These are phyloP conservation scores for Shiraia sp. DNA, from an alignment of 2,329 filamentous ascomycete genomes.

Conservation along the genomic window DNA sequence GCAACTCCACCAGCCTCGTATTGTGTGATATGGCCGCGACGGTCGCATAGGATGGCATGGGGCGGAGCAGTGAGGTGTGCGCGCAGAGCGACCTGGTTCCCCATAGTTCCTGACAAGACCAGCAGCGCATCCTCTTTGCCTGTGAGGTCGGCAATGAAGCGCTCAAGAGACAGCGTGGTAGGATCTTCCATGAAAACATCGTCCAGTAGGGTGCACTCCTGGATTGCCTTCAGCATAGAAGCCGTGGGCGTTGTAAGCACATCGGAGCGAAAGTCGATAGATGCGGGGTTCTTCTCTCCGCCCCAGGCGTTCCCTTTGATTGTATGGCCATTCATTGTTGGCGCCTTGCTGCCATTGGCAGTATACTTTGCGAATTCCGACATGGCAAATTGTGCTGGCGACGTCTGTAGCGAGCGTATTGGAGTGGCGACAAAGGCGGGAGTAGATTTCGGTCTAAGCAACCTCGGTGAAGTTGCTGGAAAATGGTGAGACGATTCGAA, in stretches of 20 bases:
- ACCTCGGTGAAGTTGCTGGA: slow-evolving; percentile 18
- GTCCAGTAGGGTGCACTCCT: slow-evolving; percentile 74
- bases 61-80: slow-evolving; percentile 79
- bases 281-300: slow-evolving; percentile 54
- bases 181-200: slow-evolving; percentile 83
- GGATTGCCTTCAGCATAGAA: slow-evolving; percentile 81
- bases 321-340: slow-evolving; percentile 13
- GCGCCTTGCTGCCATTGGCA: slow-evolving; percentile 30
- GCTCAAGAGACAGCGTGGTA: slow-evolving; percentile 76
- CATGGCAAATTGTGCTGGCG: slow-evolving; percentile 26
- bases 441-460: slow-evolving; percentile 8
- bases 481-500: slow-evolving; percentile 32
- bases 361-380: slow-evolving; percentile 36
- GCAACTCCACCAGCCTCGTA: slow-evolving; percentile 73
- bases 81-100: slow-evolving; percentile 83
- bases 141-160: slow-evolving; percentile 71
- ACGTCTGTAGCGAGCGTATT: slow-evolving; percentile 18
- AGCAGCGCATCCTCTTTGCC: slow-evolving; percentile 78
- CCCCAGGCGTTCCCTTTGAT: slow-evolving; percentile 40
- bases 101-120: slow-evolving; percentile 90
- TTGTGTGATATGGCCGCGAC: slow-evolving; percentile 74
- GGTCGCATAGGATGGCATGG: slow-evolving; percentile 77
- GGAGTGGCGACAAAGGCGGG: slow-evolving; percentile 11
- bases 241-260: slow-evolving; percentile 47
- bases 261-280: slow-evolving; percentile 59